phyloP scores from a whole-genome alignment of 805 yeast species.

The Alloascoidea hylecoeti region DNA sequence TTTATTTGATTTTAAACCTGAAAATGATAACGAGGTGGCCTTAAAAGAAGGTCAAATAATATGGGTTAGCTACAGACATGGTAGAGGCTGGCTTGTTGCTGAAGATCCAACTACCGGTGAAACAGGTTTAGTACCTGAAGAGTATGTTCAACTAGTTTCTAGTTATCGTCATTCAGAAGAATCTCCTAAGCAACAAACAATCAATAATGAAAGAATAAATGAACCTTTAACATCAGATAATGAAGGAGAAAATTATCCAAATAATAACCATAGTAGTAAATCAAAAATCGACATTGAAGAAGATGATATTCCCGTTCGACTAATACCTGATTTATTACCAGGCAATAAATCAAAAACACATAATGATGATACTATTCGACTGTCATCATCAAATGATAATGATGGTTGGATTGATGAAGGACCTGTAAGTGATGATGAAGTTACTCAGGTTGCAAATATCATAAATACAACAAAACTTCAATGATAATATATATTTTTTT shows the following conservation, averaged over 20 bases:
- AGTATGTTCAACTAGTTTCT: constrained; percentile 53
- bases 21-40: constrained; percentile 83
- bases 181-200: constrained; percentile 2
- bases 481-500: no score
- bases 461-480: no score
- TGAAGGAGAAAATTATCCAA: no score
- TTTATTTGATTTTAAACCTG: constrained; percentile 79
- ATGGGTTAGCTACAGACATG: constrained; percentile 82
- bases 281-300: no score
- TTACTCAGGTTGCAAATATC: no score
- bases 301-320: no score
- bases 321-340: no score
- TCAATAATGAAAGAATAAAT: no score
- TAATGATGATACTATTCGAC: no score
- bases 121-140: constrained; percentile 92
- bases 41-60: constrained; percentile 70
- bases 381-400: constrained; percentile 11
- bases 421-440: constrained; percentile 1
- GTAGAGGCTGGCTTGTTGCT: constrained; percentile 98
- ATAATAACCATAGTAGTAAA: no score
- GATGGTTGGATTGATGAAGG: constrained; percentile 17
- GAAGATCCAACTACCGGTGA: constrained; percentile 58
- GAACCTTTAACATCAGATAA: no score
- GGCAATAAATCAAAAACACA: no score
- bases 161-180: neutral